Conservation (phyloP, 2,329 filamentous ascomycete genomes). For the Alternaria novae-zelandiae region DNA sequence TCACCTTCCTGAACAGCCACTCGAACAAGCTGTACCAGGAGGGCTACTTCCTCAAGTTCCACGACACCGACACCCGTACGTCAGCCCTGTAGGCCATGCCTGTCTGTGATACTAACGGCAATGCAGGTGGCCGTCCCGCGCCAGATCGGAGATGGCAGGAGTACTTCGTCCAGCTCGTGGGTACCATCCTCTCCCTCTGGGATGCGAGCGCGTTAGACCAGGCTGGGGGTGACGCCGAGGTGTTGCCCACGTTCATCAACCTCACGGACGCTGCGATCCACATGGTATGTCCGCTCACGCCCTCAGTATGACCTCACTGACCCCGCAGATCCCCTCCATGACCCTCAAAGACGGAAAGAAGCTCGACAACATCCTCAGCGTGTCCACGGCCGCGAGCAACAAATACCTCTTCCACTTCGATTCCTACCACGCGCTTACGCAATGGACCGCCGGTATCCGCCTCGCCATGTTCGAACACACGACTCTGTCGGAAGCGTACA, state of each 20-base stretch:
- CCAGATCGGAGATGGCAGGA: conserved; percentile 90
- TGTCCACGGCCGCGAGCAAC: conserved; percentile 95
- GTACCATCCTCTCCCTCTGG: conserved; percentile 94
- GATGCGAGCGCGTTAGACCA: conserved; percentile 90
- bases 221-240: conserved; percentile 82
- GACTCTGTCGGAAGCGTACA: conserved; percentile 94
- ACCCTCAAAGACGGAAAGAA: conserved; percentile 85
- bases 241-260: conserved; percentile 92
- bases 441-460: conserved; percentile 95
- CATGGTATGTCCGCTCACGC: conserved; percentile 70
- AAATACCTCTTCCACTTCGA: conserved; percentile 96
- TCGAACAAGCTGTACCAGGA: conserved; percentile 97
- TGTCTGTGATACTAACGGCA: conserved; percentile 28
- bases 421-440: conserved; percentile 87
- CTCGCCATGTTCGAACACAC: conserved; percentile 94
- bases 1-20: conserved; percentile 92
- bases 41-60: conserved; percentile 95
- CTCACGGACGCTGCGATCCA: conserved; percentile 96
- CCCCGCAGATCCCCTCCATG: conserved; percentile 67
- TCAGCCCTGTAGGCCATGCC: conserved; percentile 29
- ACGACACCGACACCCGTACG: conserved; percentile 91
- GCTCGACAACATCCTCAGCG: conserved; percentile 91
- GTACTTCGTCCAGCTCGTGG: conserved; percentile 95
- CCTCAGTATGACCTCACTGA: conserved; percentile 19
- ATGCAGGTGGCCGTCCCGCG: conserved; percentile 82